Evolutionary conservation across 2,329 filamentous ascomycete genomes (phyloP).

Genomic region (Fusarium sp.): DNA sequence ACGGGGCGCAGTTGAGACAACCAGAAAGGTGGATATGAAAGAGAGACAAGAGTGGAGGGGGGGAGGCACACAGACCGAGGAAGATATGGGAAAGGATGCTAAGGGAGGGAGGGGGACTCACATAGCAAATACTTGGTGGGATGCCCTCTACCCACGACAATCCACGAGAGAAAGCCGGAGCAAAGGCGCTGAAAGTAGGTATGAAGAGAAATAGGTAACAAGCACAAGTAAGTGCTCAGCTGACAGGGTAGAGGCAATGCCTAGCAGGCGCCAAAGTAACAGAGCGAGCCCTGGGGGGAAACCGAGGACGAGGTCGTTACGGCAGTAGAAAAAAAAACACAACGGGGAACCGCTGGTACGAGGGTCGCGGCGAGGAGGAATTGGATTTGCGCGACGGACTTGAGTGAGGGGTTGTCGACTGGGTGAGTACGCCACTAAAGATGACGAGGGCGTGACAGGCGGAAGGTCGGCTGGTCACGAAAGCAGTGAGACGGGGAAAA

Average conservation of each 20-base stretch:
- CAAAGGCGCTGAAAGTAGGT: constrained; percentile 49
- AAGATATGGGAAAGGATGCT: constrained; percentile 29
- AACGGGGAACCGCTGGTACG: constrained; percentile 34
- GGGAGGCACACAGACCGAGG: constrained; percentile 25
- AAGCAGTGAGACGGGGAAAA: constrained; percentile 44
- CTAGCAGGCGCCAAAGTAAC: constrained; percentile 36
- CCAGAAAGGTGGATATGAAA: constrained; percentile 22
- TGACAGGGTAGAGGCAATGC: constrained; percentile 35
- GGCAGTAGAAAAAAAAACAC: constrained; percentile 31
- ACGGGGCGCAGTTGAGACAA: constrained; percentile 34
- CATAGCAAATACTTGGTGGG: constrained; percentile 53
- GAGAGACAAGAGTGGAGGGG: constrained; percentile 28
- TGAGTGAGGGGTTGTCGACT: constrained; percentile 42
- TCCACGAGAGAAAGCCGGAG: constrained; percentile 57
- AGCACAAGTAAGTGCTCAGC: constrained; percentile 28
- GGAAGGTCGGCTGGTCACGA: constrained; percentile 40
- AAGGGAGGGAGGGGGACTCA: constrained; percentile 49
- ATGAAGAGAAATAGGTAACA: constrained; percentile 23
- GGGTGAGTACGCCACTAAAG: constrained; percentile 38
- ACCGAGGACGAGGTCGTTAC: constrained; percentile 37
- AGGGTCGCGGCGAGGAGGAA: constrained; percentile 44
- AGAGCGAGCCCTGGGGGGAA: constrained; percentile 33
- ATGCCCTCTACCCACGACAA: constrained; percentile 58
- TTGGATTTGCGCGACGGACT: constrained; percentile 41
- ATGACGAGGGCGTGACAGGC: constrained; percentile 42